Evolutionary conservation across 1,284 basidiomycete species (phyloP), one percentile per base, ranked within the genome.

Genomic region (Apiotrichum domesticum): DNA sequence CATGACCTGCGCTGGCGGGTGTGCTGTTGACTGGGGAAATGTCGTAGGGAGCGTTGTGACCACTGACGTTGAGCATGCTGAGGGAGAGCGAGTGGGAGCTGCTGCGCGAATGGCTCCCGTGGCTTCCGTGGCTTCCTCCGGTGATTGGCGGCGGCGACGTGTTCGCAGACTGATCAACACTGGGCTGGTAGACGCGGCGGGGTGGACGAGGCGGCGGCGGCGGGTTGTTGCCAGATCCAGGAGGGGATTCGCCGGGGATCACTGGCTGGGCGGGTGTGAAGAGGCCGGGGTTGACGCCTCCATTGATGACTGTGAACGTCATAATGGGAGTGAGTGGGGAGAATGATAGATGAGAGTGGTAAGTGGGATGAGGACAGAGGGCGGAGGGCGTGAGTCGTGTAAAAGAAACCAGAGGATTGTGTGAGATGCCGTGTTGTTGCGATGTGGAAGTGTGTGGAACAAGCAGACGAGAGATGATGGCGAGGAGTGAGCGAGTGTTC

Each of bases 161-260:
- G 56, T 35, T 44, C 6, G 59, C 6, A 10, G 54, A 44, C 41
- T 56, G 47, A 37, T 61, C 54, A 3, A 61, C 55, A 42, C 56
- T 49, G n/a, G 61, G 54, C 9, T 62, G 58, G 51, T 64, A 62
- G 42, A 67, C 67, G 2, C 71, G 63, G 29, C 72, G 59, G 6
- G 72, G 69, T 1, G 71, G 72, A 15, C 72, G 65, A 39, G 72
- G 70, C 1, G 72, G 71, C 3, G 69, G 67, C 9, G 58, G 58
- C 3, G 61, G 58, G 51, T 60, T 46, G 39, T 56, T 47, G 42
- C 56, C 56, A 54, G 33, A 48, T 44, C 35, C 45, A 33, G 47
- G 35, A 8, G 51, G 13, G 8, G 62, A 55, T 29, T 51, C 50
- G 13, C 29, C 29, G 7, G 50, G 40, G 14, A 37, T 42, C 6